These are phyloP conservation scores for Quercus rubra DNA, from an alignment of 306 rosid species.

Conservation along the genomic window DNA sequence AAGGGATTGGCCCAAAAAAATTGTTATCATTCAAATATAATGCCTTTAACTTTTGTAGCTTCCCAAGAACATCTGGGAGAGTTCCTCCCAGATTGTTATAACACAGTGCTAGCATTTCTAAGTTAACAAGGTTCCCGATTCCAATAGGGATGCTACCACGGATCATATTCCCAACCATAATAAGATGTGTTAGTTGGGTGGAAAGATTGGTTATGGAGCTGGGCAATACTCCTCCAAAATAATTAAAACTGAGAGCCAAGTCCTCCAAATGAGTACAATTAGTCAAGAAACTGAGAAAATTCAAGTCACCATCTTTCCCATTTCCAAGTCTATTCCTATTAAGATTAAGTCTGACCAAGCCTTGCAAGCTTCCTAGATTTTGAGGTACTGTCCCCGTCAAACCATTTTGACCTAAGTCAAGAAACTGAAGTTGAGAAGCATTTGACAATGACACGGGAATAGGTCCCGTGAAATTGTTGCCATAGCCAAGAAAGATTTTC, in stretches of 20 bases:
- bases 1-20: constrained; percentile 34
- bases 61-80: constrained; percentile 31
- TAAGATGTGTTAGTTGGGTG: constrained; percentile 2
- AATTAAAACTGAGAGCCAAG: constrained; percentile 13
- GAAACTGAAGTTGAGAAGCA: constrained; percentile 34
- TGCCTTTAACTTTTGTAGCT: constrained; percentile 19
- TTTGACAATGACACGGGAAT: constrained; percentile 46
- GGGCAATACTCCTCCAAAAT: constrained; percentile 37
- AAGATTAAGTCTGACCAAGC: constrained; percentile 29
- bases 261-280: constrained; percentile 28
- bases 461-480: constrained; percentile 36
- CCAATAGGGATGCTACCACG: constrained; percentile 35
- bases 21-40: constrained; percentile 24
- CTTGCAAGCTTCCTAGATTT: constrained; percentile 32
- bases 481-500: constrained; percentile 29
- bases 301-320: constrained; percentile 22
- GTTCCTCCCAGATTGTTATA: constrained; percentile 22
- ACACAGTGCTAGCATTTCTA: constrained; percentile 16
- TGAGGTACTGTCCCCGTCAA: constrained; percentile 37
- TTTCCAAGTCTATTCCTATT: constrained; percentile 29
- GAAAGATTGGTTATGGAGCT: constrained; percentile 30
- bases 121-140: constrained; percentile 30
- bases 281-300: constrained; percentile 24
- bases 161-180: constrained; percentile 4
- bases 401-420: constrained; percentile 36